These are phyloP conservation scores for Bodo saltans DNA, from an alignment of 78 protist genomes.

Conservation along the genomic window DNA sequence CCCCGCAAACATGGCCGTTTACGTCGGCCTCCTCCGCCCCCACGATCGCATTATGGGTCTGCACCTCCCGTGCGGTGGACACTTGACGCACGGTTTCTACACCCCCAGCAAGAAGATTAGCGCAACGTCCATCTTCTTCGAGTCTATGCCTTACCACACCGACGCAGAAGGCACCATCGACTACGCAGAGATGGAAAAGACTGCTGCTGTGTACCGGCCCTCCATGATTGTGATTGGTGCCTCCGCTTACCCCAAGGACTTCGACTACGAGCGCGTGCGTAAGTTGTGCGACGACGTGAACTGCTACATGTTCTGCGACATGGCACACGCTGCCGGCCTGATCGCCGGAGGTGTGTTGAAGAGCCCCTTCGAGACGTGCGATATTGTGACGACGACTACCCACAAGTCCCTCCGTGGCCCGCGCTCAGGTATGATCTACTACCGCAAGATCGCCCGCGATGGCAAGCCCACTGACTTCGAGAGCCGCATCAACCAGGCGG, in stretches of 20 bases:
- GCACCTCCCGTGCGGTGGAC: conserved; percentile 97
- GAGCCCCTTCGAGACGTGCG: conserved; percentile 85
- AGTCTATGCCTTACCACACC: conserved; percentile 94
- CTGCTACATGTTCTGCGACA: conserved; percentile 88
- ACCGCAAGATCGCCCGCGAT: conserved; percentile 68
- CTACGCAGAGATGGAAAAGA: conserved; percentile 82
- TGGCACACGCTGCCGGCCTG: conserved; percentile 98
- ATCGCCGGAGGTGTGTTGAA: conserved; percentile 76
- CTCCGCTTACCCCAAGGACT: conserved; percentile 95
- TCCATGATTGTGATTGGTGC: conserved; percentile 92
- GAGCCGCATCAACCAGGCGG: conserved; percentile 76
- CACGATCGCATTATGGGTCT: conserved; percentile 99
- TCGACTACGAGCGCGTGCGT: conserved; percentile 87
- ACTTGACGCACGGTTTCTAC: conserved; percentile 74
- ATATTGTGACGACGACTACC: conserved; percentile 99
- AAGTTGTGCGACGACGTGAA: conserved; percentile 80
- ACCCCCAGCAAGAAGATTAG: conserved; percentile 86
- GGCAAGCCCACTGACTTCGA: conserved; percentile 47
- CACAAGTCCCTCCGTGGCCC: conserved; percentile 99
- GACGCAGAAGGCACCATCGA: conserved; percentile 91
- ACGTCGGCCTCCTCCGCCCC: conserved; percentile 88
- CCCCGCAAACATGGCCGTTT: conserved; percentile 94
- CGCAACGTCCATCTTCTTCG: conserved; percentile 94
- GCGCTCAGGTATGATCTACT: conserved; percentile 97
- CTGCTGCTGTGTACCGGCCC: conserved; percentile 90